Base-by-base conservation (phyloP, 331 rosid species). In the Prunus yedoensis region DNA sequence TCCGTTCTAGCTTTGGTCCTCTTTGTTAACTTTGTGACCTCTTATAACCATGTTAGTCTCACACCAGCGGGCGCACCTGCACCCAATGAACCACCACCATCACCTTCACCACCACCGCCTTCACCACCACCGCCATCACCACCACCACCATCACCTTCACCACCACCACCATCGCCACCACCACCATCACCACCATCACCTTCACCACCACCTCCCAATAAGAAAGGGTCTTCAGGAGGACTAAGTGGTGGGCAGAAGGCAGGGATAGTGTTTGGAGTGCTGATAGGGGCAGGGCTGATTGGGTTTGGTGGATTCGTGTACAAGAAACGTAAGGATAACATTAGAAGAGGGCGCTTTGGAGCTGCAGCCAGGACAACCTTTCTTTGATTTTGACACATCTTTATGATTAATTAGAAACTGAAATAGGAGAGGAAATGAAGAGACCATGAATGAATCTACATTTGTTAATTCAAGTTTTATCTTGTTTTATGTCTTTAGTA, bases 201-300 rank as follows among this genome's bases (percentile, higher is more conserved):
- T 25, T 25, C 27, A 25, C 28, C 41, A 2, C 80, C 85, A 0
- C 20, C 11, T 23, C 21, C 41, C 56, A 73, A 18, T 66, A 46
- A 20, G 32, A 7, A 74, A 28, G 45, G 77, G 60, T 46, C 77
- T 18, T 60, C 79, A 14, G 56, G 85, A 10, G 88, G 85, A 50
- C 68, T 81, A 12, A 81, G 70, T 30, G 91, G 87, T 14, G 88
- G 92, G 51, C 87, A 88, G 30, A 90, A 90, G 85, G 89, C 88
- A 28, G 95, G 84, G 12, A 62, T 88, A 21, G 88, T 66, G 9
- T 68, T 90, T 1, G 95, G 87, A 80, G 84, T 85, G 68, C 58
- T 90, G 5, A 14, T 68, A 0, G 95, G 87, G 61, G 88, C 51
- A 49, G 84, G 54, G 10, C 32, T 86, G 77, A 64, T 88, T 28